Conservation (phyloP, 1,284 basidiomycete species). For the Tilletiaria anomala region DNA sequence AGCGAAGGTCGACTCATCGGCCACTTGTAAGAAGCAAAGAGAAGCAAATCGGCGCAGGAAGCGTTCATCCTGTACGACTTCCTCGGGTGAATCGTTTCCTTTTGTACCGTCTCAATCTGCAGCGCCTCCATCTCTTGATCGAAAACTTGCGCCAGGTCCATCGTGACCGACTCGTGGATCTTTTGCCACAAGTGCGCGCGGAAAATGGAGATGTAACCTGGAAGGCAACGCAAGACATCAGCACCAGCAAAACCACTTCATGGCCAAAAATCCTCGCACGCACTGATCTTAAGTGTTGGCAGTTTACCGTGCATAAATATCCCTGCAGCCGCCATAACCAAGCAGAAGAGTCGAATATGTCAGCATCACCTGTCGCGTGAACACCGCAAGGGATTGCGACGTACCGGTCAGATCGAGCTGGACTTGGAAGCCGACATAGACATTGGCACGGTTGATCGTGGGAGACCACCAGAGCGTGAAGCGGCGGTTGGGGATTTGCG, state of each 20-base stretch:
- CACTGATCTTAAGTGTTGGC: constrained; percentile 53
- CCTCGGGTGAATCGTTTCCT: constrained; percentile 94
- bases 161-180: constrained; percentile 63
- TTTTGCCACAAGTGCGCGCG: constrained; percentile 97
- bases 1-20: constrained; percentile 92
- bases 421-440: constrained; percentile 99
- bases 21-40: constrained; percentile 86
- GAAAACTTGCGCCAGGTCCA: constrained; percentile 91
- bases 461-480: constrained; percentile 99
- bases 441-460: constrained; percentile 86
- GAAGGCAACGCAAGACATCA: too few species aligned
- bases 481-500: constrained; percentile 98
- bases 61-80: constrained; percentile 99
- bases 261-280: too few species aligned
- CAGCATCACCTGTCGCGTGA: too few species aligned
- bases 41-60: constrained; percentile 74
- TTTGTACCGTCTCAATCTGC: constrained; percentile 99
- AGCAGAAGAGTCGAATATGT: too few species aligned
- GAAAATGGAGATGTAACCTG: constrained; percentile 98
- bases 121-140: constrained; percentile 97
- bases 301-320: constrained; percentile 84
- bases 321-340: too few species aligned
- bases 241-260: too few species aligned
- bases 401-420: constrained; percentile 91
- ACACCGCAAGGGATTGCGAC: too few species aligned